Base-by-base conservation (phyloP, 306 rosid species). In the Cucurbita moschata region DNA sequence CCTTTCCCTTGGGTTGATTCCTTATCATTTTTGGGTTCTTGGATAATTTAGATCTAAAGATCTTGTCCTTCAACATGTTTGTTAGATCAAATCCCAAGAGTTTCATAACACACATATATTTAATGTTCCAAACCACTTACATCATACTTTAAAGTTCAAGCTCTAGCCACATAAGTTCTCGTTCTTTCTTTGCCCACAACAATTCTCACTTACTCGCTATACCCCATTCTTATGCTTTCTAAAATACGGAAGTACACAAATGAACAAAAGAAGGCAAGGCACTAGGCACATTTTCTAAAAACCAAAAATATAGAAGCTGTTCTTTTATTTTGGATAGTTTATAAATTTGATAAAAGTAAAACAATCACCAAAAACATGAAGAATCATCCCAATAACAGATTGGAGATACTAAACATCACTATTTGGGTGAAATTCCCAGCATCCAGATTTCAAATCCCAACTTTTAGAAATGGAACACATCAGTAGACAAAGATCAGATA, bases 401-500 rank as follows among this genome's bases (percentile, higher is more conserved):
- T 7, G 13, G 4, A 30, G 35, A 30, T 30, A 30, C 35, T 30
- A 30, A 30, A 30, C 35, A 2, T 5, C 18, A 44, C n/a, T 18
- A 6, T 21, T 47, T 50, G 30, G 61, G 61, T 7, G 12, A 71
- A 54, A 53, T 71, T 70, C 44, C 56, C 51, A 10, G 38, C 10
- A 46, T 38, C 49, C 15, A n/a, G 49, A 39, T 38, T 60, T 35
- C 56, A 70, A 66, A 50, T 47, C 26, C 13, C 55, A 56, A n/a
- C 47, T 54, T 72, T n/a, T 4, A 18, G 11, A 72, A 30, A 53
- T 40, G 46, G 37, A 11, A 55, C 72, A n/a, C 30, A n/a, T 56
- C 37, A 65, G 35, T 56, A 75, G 57, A 55, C 62, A 19, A 4
- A 40, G 39, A 53, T 30, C 53, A 19, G 73, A 69, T 90, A 94